Conservation (phyloP, 2,329 filamentous ascomycete genomes). For the Aspergillus tanneri region DNA sequence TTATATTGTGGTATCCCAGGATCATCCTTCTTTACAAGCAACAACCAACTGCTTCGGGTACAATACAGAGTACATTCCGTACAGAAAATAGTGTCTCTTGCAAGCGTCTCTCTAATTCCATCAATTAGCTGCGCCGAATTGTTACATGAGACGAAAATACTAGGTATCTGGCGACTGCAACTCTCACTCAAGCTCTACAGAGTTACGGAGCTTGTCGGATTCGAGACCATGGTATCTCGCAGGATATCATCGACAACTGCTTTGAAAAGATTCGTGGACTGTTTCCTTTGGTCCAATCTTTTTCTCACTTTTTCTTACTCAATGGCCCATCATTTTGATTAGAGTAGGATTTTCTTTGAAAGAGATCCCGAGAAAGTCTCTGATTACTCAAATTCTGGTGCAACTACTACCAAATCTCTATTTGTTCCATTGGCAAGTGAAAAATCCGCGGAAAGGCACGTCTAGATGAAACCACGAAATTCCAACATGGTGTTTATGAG, state of each 20-base stretch:
- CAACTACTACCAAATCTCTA: neutral
- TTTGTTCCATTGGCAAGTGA: slow-evolving; percentile 5
- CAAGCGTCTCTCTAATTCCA: neutral
- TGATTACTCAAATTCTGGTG: neutral
- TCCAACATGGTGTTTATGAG: neutral
- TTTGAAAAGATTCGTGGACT: slow-evolving; percentile 42
- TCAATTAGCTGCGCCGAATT: neutral
- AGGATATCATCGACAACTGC: slow-evolving; percentile 47
- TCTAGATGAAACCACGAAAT: neutral
- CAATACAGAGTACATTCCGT: neutral
- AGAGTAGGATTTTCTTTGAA: neutral
- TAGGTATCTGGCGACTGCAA: neutral
- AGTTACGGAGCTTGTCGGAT: slow-evolving; percentile 5
- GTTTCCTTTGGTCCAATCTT: neutral
- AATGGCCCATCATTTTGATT: neutral
- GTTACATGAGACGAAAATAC: neutral
- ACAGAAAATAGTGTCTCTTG: neutral
- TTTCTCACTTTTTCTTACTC: neutral
- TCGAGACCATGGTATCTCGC: slow-evolving; percentile 39
- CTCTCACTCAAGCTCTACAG: slow-evolving; percentile 29
- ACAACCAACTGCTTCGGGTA: neutral
- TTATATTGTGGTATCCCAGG: too few species aligned
- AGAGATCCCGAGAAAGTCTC: neutral
- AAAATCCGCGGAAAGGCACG: slow-evolving; percentile 1
- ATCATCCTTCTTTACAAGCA: too few species aligned